These are phyloP conservation scores for Leptographium galeiforme DNA, from an alignment of 2,329 filamentous ascomycete species.

Conservation along the genomic window DNA sequence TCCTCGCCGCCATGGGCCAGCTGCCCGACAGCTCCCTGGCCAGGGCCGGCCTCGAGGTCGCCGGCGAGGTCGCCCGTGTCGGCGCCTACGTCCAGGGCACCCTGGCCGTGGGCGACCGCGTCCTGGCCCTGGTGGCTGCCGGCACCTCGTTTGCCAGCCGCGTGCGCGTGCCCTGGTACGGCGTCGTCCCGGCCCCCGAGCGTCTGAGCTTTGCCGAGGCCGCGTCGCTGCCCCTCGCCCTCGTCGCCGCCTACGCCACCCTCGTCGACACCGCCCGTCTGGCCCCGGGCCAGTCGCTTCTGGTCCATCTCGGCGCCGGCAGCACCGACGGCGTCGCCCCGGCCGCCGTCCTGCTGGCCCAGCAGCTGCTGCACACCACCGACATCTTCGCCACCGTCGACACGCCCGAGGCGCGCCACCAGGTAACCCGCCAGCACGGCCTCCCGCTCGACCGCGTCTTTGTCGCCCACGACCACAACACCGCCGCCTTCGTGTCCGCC, in stretches of 20 bases:
- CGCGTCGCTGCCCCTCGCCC: conserved; percentile 26
- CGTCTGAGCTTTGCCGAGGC: conserved; percentile 16
- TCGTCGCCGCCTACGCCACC: conserved; percentile 26
- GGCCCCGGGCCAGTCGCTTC: conserved; percentile 21
- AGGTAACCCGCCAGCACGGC: conserved; percentile 23
- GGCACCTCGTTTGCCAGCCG: background rate
- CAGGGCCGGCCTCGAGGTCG: conserved; percentile 15
- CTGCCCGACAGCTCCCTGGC: conserved; percentile 10
- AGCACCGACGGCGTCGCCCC: conserved; percentile 20
- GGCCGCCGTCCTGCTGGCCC: conserved; percentile 24
- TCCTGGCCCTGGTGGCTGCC: conserved; percentile 6
- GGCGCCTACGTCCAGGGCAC: conserved; percentile 8
- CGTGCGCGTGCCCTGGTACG: background rate
- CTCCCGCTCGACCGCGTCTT: conserved; percentile 21
- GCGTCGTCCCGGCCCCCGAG: conserved; percentile 16
- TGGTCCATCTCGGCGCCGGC: conserved; percentile 26
- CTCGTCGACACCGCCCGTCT: conserved; percentile 25
- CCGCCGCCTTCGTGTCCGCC: conserved; percentile 15
- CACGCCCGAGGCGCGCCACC: conserved; percentile 22
- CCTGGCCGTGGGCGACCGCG: conserved; percentile 19
- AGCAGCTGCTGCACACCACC: conserved; percentile 22
- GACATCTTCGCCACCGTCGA: conserved; percentile 28
- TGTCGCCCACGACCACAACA: conserved; percentile 12
- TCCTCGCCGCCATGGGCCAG: conserved; percentile 17
- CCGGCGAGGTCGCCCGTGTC: conserved; percentile 11